A percentile compares a stretch with the other conserved stretches of the same genome.
phyloP scores from a whole-genome alignment of 2,329 filamentous ascomycete genomes.

The Penicillium fuscoglaucum region DNA sequence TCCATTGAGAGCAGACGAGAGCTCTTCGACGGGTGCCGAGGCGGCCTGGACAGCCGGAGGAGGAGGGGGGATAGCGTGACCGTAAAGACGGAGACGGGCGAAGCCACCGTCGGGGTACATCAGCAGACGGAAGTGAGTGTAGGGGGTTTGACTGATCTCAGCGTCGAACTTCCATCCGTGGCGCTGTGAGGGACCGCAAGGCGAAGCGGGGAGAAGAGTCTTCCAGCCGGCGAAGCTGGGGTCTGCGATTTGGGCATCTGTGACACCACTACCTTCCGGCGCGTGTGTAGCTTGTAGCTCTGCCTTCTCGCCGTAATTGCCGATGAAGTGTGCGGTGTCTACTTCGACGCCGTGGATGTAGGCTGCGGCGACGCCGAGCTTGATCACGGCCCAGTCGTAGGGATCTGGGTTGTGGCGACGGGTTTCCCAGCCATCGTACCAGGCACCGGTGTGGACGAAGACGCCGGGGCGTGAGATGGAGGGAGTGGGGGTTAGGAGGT shows the following conservation, averaged over 20 bases:
- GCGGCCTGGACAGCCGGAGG: neutral
- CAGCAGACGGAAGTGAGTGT: conserved; percentile 46
- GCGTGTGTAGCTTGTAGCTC: conserved; percentile 40
- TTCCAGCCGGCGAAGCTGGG: conserved; percentile 40
- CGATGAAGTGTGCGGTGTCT: conserved; percentile 47
- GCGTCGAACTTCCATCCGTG: conserved; percentile 42
- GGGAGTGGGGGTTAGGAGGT: conserved; percentile 58
- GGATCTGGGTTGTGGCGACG: conserved; percentile 59
- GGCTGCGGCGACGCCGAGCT: conserved; percentile 53
- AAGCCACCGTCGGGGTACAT: conserved; percentile 52
- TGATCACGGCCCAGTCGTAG: conserved; percentile 62
- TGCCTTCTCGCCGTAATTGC: conserved; percentile 49
- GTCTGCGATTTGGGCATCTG: conserved; percentile 34
- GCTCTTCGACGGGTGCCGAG: conserved; percentile 34
- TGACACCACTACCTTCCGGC: conserved; percentile 19
- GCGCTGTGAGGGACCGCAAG: conserved; percentile 44
- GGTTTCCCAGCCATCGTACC: conserved; percentile 67
- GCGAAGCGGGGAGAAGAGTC: conserved; percentile 40
- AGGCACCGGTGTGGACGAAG: conserved; percentile 61
- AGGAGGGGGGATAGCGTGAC: conserved; percentile 41
- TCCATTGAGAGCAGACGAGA: conserved; percentile 44
- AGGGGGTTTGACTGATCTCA: conserved; percentile 28
- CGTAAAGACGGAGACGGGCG: conserved; percentile 45
- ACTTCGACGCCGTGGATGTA: conserved; percentile 46
- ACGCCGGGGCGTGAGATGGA: conserved; percentile 58